Conservation (phyloP, 2,329 filamentous ascomycete genomes). For the Arthroderma sp. region DNA sequence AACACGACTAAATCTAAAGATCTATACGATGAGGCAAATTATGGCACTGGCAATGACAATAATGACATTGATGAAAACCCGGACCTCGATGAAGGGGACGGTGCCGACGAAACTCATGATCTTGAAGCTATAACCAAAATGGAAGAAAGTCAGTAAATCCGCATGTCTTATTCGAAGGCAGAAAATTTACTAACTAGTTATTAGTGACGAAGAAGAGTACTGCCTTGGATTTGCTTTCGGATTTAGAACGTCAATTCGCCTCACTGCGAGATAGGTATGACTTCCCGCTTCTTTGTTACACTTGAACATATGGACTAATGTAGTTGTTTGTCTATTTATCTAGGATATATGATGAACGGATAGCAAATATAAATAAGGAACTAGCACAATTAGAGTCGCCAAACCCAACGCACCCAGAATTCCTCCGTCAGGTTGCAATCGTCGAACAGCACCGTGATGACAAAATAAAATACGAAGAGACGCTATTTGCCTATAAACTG, state of each 20-base stretch:
- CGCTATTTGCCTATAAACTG: constrained; percentile 59
- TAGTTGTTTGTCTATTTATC: constrained; percentile 2
- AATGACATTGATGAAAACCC: constrained; percentile 34
- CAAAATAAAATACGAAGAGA: constrained; percentile 63
- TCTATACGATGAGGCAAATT: constrained; percentile 21
- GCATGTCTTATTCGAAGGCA: background rate
- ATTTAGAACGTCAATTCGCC: constrained; percentile 79
- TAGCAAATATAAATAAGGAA: constrained; percentile 64
- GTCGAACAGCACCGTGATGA: constrained; percentile 71
- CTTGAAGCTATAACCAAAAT: constrained; percentile 33
- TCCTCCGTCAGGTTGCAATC: constrained; percentile 76
- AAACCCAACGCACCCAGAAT: constrained; percentile 69
- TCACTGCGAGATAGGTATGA: constrained; percentile 55
- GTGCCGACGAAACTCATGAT: constrained; percentile 33
- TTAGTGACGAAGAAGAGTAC: constrained; percentile 64
- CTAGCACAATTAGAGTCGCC: constrained; percentile 46
- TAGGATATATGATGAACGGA: constrained; percentile 77
- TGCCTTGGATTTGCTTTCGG: constrained; percentile 64
- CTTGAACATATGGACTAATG: background rate
- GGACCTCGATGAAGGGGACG: constrained; percentile 36
- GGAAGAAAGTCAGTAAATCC: constrained; percentile 36
- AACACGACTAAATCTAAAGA: constrained; percentile 32
- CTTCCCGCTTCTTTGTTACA: background rate
- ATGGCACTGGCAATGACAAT: constrained; percentile 26
- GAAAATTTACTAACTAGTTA: constrained; percentile 8